Evolutionary conservation across 495 filamentous ascomycete species (phyloP).

Genomic region (Aspergillus baeticus): DNA sequence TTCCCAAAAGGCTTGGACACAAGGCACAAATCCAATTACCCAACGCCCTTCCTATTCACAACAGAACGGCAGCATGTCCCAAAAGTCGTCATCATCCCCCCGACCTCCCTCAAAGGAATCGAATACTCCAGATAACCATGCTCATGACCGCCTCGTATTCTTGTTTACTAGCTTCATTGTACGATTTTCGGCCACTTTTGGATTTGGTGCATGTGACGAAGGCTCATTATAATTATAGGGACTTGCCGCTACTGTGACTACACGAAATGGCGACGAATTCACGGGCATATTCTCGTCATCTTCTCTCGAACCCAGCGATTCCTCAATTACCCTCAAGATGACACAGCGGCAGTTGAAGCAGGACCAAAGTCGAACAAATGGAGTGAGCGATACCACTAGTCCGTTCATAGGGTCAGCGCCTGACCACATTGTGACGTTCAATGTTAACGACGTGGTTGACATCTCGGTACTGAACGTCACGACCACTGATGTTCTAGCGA

Average conservation of each 20-base stretch:
- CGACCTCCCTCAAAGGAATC: slow-evolving; percentile 47
- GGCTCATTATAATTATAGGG: slow-evolving; percentile 53
- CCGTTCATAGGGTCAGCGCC: slow-evolving; percentile 61
- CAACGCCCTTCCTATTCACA: slow-evolving; percentile 52
- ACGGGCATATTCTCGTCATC: slow-evolving; percentile 67
- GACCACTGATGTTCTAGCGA: slow-evolving; percentile 47
- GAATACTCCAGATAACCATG: slow-evolving; percentile 59
- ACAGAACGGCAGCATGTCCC: slow-evolving; percentile 53
- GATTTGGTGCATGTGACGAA: slow-evolving; percentile 2
- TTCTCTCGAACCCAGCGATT: slow-evolving; percentile 54
- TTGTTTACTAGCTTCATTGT: slow-evolving; percentile 63
- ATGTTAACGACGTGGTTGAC: slow-evolving; percentile 72
- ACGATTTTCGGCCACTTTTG: slow-evolving; percentile 27
- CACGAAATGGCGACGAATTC: slow-evolving; percentile 70
- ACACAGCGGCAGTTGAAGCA: slow-evolving; percentile 60
- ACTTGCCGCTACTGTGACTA: slow-evolving; percentile 61
- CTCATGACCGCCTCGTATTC: slow-evolving; percentile 65
- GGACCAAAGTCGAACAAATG: slow-evolving; percentile 54
- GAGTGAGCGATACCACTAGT: slow-evolving; percentile 45
- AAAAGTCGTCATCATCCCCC: slow-evolving; percentile 42
- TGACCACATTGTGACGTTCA: slow-evolving; percentile 74
- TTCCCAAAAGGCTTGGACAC: slow-evolving; percentile 62
- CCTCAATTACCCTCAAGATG: slow-evolving; percentile 77
- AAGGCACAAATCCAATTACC: slow-evolving; percentile 64
- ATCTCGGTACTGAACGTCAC: slow-evolving; percentile 58